Conservation (phyloP, 1,139 yeast genomes). For the Taphrina flavorubra region DNA sequence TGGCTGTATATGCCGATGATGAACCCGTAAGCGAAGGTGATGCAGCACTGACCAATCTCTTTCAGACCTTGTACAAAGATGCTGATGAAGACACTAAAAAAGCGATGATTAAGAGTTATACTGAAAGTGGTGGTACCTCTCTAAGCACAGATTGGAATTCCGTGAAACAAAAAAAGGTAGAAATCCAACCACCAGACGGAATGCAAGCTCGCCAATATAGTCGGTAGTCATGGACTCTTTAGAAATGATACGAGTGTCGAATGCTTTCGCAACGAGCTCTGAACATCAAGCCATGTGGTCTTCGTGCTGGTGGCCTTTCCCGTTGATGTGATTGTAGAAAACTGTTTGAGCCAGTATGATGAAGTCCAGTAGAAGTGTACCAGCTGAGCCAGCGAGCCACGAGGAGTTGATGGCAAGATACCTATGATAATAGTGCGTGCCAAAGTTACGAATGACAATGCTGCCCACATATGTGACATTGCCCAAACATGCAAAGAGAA, state of each 20-base stretch:
- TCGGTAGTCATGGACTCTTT: not conserved
- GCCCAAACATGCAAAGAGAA: conserved; percentile 75
- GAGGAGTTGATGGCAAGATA: conserved; percentile 68
- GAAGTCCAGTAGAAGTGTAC: conserved; percentile 83
- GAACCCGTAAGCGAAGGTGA: conserved; percentile 56
- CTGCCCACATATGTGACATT: conserved; percentile 79
- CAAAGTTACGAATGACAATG: conserved; percentile 57
- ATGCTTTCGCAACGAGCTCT: too few species aligned
- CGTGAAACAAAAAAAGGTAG: conserved; percentile 70
- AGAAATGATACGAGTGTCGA: too few species aligned
- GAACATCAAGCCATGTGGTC: not conserved
- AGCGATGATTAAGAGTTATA: conserved; percentile 96
- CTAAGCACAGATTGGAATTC: conserved; percentile 95
- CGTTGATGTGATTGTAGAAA: conserved; percentile 53
- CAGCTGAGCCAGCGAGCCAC: conserved; percentile 91
- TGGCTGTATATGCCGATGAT: conserved; percentile 55
- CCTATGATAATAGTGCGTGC: conserved; percentile 23
- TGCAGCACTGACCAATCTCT: conserved; percentile 61
- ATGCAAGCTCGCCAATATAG: conserved; percentile 18
- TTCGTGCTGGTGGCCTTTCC: not conserved
- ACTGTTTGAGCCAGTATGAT: conserved; percentile 72
- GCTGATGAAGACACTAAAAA: conserved; percentile 87
- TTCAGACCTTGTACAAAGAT: conserved; percentile 71
- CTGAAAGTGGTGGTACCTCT: conserved; percentile 94
- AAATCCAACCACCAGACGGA: conserved; percentile 55